Evolutionary conservation across 768 basidiomycete genomes (phyloP), one percentile per base, ranked within the genome.

Genomic region (Guyanaporus albipodus): DNA sequence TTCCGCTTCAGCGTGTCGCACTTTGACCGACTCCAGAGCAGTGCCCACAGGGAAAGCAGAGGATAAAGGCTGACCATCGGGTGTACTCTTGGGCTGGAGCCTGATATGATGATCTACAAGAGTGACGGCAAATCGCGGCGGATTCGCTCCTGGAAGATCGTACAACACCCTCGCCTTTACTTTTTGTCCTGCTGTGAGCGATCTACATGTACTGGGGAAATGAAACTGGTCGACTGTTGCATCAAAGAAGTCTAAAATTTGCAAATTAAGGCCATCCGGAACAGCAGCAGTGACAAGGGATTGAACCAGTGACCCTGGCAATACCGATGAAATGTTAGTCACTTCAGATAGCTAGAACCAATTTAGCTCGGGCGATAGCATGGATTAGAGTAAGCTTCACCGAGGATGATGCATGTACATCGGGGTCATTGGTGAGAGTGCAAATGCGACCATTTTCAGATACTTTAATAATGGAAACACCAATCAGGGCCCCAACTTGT

Each of bases 171-270:
- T 73, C 0, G 87, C 85, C 60, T 87, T 91, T 55, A 98, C 70
- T 68, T 87, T 88, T 64, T 82, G 76, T 3, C 85, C 86, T 35
- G 82, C 59, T 59, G 81, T 84, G 63, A 75, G 78, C 10, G 67
- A 58, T 42, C 74, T 72, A 18, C 65, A 69, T 32, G 68, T 57
- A 6, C 63, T 55, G 11, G 70, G 69, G 12, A 95, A 68, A 67
- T 98, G 95, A 47, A 85, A 77, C 28, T 80, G 73, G 59, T 96
- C 93, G 21, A 88, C 74, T 1, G 91, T 95, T 26, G 92, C 95
- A 29, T 90, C 85, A 67, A 92, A 98, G 65, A 87, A 94, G 0
- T 91, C 93, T 21, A 94, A 76, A 15, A 97, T 73, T 67, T 95
- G 94, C 24, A 98, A 70, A 62, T 88, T 89, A 27, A 97, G 69